A percentile compares a stretch with the other conserved stretches of the same genome.
Conservation (phyloP, 78 protist species). For the Dictyostelium intermedium region DNA sequence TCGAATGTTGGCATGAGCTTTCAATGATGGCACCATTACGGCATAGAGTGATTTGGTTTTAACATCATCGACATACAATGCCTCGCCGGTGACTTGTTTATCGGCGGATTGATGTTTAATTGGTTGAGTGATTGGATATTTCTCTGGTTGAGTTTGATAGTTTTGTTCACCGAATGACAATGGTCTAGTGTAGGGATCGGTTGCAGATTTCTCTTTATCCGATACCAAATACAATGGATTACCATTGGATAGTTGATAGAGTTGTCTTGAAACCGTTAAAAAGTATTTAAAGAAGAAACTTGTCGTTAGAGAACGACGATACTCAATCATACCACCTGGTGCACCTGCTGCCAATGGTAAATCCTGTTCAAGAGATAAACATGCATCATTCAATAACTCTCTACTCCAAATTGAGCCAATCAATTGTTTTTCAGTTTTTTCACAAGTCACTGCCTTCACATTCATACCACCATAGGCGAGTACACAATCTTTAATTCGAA, state of each 20-base stretch:
- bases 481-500: background rate
- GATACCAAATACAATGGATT: background rate
- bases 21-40: constrained; percentile 72
- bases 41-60: constrained; percentile 53
- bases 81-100: constrained; percentile 90
- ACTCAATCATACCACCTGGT: constrained; percentile 94
- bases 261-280: constrained; percentile 4
- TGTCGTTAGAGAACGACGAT: constrained; percentile 81
- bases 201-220: constrained; percentile 12
- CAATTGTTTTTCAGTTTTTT: constrained; percentile 3
- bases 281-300: constrained; percentile 92
- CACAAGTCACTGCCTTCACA: constrained; percentile 34
- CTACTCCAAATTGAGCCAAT: constrained; percentile 16
- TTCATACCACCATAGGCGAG: constrained; percentile 77
- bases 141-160: constrained; percentile 33
- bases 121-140: constrained; percentile 31
- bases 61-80: constrained; percentile 87
- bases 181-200: background rate
- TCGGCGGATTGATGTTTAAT: constrained; percentile 74
- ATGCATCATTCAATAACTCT: background rate
- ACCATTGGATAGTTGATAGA: background rate
- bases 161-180: constrained; percentile 44
- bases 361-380: constrained; percentile 2
- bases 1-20: constrained; percentile 77
- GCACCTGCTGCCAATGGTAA: constrained; percentile 61